Evolutionary conservation across 495 filamentous ascomycete species (phyloP).

Genomic region (Penicillium manginii): DNA sequence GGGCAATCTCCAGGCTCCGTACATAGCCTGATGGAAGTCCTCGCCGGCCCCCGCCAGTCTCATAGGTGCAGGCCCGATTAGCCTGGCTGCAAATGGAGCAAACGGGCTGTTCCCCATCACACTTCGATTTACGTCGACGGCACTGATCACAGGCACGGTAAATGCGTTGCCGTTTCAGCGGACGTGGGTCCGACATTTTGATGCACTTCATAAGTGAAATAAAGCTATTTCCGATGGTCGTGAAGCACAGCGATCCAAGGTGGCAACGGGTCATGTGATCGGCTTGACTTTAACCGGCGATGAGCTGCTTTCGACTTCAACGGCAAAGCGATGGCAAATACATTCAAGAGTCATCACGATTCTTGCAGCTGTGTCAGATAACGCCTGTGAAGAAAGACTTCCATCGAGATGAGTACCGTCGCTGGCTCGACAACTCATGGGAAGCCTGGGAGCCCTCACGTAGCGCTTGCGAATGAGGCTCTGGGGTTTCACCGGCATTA

Average conservation of each 20-base stretch:
- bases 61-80: conserved; percentile 59
- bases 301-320: neutral
- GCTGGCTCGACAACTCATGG: neutral
- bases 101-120: conserved; percentile 59
- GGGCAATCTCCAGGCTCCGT: conserved; percentile 56
- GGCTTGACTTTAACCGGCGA: conserved; percentile 20
- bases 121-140: conserved; percentile 60
- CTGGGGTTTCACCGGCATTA: conserved; percentile 20
- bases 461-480: neutral
- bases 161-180: conserved; percentile 51
- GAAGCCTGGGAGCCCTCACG: neutral
- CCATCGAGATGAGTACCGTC: conserved; percentile 8
- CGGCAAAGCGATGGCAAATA: conserved; percentile 1
- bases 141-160: conserved; percentile 66
- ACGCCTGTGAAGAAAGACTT: too few species aligned
- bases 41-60: conserved; percentile 61
- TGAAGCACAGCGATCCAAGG: neutral
- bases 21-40: conserved; percentile 69
- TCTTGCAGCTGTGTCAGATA: too few species aligned
- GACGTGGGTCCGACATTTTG: conserved; percentile 14
- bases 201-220: neutral
- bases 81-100: conserved; percentile 60
- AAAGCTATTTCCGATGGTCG: neutral
- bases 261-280: conserved; percentile 22
- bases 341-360: too few species aligned